A percentile compares a stretch with the other conserved stretches of the same genome.
Evolutionary conservation across 345 rosid genomes (phyloP).

Genomic region (Melaleuca quinquenervia): DNA sequence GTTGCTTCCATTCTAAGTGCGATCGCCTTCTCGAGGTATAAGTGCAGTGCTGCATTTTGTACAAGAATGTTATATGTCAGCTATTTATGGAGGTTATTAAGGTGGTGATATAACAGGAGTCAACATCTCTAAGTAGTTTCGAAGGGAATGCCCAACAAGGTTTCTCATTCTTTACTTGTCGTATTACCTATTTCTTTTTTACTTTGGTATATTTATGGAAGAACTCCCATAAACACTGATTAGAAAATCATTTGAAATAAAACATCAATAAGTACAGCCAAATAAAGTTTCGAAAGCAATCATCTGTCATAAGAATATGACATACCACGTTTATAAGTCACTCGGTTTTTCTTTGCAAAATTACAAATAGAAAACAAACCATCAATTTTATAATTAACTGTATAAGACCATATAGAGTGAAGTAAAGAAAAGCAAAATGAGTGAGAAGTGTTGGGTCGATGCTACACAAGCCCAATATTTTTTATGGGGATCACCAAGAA

Average conservation of each 20-base stretch:
- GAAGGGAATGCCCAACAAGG: not conserved
- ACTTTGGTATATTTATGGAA: not conserved
- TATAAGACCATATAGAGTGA: not conserved
- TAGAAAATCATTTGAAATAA: not conserved
- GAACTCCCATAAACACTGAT: not conserved
- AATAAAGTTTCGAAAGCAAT: not conserved
- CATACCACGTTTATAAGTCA: not conserved
- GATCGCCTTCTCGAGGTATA: not conserved
- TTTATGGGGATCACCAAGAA: fast-evolving
- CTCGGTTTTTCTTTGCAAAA: not conserved
- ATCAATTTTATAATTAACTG: not conserved
- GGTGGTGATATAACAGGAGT: not conserved
- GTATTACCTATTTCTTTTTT: not conserved
- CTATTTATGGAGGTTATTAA: not conserved
- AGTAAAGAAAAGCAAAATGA: not conserved
- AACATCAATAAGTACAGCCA: not conserved
- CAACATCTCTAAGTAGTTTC: not conserved
- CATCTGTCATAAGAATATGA: not conserved
- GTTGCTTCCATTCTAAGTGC: not conserved
- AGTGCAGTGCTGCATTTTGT: not conserved
- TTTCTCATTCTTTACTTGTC: not conserved
- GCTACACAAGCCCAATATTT: not conserved
- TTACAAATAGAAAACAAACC: not conserved
- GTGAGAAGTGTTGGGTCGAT: not conserved
- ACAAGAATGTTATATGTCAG: not conserved